Evolutionary conservation across 2,329 filamentous ascomycete genomes (phyloP).

Genomic region (Pseudogymnoascus sp.): DNA sequence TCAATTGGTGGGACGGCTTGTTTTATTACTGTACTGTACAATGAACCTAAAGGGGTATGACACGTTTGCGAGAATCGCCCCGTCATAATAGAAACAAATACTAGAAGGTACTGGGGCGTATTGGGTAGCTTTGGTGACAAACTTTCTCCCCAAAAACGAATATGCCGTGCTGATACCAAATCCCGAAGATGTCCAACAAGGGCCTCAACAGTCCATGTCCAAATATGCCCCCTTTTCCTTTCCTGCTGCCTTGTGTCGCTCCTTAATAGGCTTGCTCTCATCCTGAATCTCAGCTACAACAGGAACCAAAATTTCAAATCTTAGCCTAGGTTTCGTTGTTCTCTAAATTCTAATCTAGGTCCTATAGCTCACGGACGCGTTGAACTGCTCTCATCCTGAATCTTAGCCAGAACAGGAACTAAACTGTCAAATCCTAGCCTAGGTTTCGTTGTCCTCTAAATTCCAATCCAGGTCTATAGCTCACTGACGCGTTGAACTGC

Average conservation of each 20-base stretch:
- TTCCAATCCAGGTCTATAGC: background rate
- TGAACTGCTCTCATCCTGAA: background rate
- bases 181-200: background rate
- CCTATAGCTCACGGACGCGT: background rate
- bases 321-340: background rate
- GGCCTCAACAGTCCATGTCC: background rate
- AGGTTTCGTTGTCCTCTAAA: background rate
- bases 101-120: background rate
- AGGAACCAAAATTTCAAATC: background rate
- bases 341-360: background rate
- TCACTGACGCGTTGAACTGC: background rate
- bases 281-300: background rate
- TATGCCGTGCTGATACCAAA: background rate
- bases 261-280: background rate
- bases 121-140: background rate
- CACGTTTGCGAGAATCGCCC: background rate
- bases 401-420: background rate
- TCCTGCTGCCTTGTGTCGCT: background rate
- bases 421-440: background rate
- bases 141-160: background rate
- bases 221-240: background rate
- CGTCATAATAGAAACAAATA: constrained; percentile 6
- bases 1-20: constrained; percentile 7
- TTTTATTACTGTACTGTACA: constrained; percentile 7
- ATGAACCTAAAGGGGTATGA: constrained; percentile 1